Conservation (phyloP, 2,329 filamentous ascomycete genomes). For the Microcyclospora pomicola region DNA sequence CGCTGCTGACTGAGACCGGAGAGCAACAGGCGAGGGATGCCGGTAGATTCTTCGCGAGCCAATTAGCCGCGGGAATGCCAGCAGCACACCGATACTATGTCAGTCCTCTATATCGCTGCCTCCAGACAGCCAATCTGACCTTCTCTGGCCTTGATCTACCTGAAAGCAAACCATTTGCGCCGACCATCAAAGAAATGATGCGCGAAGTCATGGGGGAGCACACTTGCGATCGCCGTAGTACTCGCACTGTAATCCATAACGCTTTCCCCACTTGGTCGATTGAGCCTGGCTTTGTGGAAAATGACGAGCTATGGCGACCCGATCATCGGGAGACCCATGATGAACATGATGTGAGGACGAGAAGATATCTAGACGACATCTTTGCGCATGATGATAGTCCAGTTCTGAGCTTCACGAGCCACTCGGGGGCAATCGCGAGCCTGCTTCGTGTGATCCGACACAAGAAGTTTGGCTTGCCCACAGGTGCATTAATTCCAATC, state of each 20-base stretch:
- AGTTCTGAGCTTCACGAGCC: constrained; percentile 40
- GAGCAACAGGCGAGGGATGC: constrained; percentile 44
- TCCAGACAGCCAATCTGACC: constrained; percentile 48
- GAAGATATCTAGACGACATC: constrained; percentile 37
- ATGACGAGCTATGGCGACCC: constrained; percentile 40
- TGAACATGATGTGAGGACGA: constrained; percentile 24
- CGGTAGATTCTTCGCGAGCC: constrained; percentile 44
- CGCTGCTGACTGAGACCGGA: constrained; percentile 46
- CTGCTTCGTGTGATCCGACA: constrained; percentile 35
- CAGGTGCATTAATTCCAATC: constrained; percentile 39
- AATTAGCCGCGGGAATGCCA: constrained; percentile 43
- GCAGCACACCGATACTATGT: constrained; percentile 51
- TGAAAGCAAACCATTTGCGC: constrained; percentile 37
- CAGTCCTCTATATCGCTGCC: constrained; percentile 49
- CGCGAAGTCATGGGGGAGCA: constrained; percentile 54
- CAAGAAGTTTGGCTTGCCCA: constrained; percentile 32
- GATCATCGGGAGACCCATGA: constrained; percentile 35
- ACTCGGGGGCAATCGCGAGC: constrained; percentile 45
- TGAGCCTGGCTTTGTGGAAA: constrained; percentile 48
- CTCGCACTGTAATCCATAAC: constrained; percentile 38
- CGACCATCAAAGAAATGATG: constrained; percentile 47
- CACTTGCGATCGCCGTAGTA: constrained; percentile 52
- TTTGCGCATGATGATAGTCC: constrained; percentile 36
- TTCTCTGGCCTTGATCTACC: constrained; percentile 44
- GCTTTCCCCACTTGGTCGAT: constrained; percentile 42